Evolutionary conservation across 2,329 filamentous ascomycete genomes (phyloP).

Genomic region (Colletotrichum camelliae): DNA sequence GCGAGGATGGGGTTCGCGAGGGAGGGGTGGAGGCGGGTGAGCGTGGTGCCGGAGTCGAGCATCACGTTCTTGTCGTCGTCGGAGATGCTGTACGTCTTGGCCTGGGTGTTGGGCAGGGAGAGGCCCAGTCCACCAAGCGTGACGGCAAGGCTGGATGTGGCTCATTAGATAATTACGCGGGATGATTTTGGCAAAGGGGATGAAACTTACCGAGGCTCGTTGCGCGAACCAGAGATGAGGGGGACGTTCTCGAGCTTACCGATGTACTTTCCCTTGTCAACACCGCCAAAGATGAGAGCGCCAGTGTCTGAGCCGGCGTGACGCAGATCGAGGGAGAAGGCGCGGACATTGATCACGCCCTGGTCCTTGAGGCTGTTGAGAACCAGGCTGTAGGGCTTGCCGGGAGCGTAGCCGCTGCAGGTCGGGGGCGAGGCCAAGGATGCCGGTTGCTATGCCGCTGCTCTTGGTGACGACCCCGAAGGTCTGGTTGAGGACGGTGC

Average conservation of each 20-base stretch:
- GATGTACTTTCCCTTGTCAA: conserved; percentile 57
- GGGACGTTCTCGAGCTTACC: conserved; percentile 49
- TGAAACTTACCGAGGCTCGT: conserved; percentile 32
- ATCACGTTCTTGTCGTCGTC: conserved; percentile 44
- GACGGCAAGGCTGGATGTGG: conserved; percentile 34
- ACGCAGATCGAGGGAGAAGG: conserved; percentile 57
- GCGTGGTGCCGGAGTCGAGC: conserved; percentile 59
- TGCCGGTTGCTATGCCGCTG: conserved; percentile 54
- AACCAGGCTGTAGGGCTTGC: conserved; percentile 56
- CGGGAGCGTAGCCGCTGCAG: conserved; percentile 40
- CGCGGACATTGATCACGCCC: conserved; percentile 52
- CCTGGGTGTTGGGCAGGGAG: conserved; percentile 25
- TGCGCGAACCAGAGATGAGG: conserved; percentile 42
- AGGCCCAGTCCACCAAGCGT: conserved; percentile 35
- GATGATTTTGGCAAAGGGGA: conserved; percentile 11
- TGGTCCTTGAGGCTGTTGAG: conserved; percentile 53
- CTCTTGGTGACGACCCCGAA: conserved; percentile 54
- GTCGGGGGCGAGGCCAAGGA: conserved; percentile 55
- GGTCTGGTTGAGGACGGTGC: conserved; percentile 46
- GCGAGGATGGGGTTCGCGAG: conserved; percentile 48
- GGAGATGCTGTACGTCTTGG: conserved; percentile 28
- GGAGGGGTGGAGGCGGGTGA: conserved; percentile 49
- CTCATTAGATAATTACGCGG: neutral
- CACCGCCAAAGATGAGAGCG: conserved; percentile 58
- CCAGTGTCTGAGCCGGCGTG: conserved; percentile 47